Evolutionary conservation across 257 asterid species (phyloP), one percentile per base, ranked within the genome.

Genomic region (Nemophila menziesii): DNA sequence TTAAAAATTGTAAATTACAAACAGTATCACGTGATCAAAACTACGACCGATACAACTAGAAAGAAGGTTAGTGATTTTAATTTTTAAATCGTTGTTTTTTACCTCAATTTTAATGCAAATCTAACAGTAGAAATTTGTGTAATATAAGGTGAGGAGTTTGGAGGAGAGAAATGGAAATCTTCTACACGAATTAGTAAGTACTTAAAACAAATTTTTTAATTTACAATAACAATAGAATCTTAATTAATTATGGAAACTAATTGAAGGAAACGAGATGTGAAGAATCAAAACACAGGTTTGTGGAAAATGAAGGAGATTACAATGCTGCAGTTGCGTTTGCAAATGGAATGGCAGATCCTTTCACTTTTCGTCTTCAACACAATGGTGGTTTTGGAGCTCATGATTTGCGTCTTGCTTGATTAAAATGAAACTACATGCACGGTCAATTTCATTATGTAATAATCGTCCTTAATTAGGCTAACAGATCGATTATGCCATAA

Each of bases 11-110:
- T 50, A 17, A 27, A 22, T 42, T 42, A 11, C 27, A 17, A 55
- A 43, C 71, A 63, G 71, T 59, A 63, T 46, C 65, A 55, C 17
- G 58, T 59, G 47, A 69, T 69, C 59, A 64, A 64, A 43, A 60
- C 40, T 43, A 58, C 55, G 49, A 69, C 71, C 33, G 56, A 40
- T 14, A 69, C 71, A 27, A 58, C 2, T 48, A 69, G 10, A 42
- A 69, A 69, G 68, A 69, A 55, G 68, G 75, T 69, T 11, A 13
- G 65, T 46, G 16, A 40, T 46, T 39, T n/a, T 20, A 48, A 39
- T 18, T 11, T 19, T 9, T 4, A 16, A 17, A 4, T 14, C 3
- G 19, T 16, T 22, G 12, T 17, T 3, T 40, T 0, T 27, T 5
- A 4, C 22, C 7, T 19, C 11, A 17, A 27, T 14, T 12, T n/a